These are phyloP conservation scores for Microbotryomycetes sp. DNA, from an alignment of 1,284 basidiomycete genomes.

Conservation along the genomic window DNA sequence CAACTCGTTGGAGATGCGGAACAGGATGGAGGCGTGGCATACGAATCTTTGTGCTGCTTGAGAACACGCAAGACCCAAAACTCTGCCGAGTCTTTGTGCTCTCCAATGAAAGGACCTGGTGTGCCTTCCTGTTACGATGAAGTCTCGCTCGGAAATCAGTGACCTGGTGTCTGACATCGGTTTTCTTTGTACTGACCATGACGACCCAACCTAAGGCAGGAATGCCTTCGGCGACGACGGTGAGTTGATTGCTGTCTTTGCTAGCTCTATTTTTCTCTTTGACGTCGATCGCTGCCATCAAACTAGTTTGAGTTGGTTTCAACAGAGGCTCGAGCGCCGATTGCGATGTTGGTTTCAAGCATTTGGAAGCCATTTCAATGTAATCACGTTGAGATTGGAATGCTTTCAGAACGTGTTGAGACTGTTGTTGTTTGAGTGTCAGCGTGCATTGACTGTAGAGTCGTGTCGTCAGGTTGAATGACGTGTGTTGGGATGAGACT, in stretches of 20 bases:
- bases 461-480: neutral
- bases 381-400: slow-evolving; percentile 64
- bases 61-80: slow-evolving; percentile 90
- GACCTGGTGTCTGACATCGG: neutral
- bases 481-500: slow-evolving; percentile 40
- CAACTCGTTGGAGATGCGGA: neutral
- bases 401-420: slow-evolving; percentile 60
- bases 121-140: slow-evolving; percentile 58
- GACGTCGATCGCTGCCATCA: slow-evolving; percentile 67
- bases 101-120: slow-evolving; percentile 73
- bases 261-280: slow-evolving; percentile 76
- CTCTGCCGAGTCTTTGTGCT: slow-evolving; percentile 78
- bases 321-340: slow-evolving; percentile 59
- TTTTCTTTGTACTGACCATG: slow-evolving; percentile 50
- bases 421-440: slow-evolving; percentile 47
- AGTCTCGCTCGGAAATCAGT: neutral
- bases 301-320: slow-evolving; percentile 63
- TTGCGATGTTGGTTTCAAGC: slow-evolving; percentile 54
- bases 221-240: slow-evolving; percentile 72
- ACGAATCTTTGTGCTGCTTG: slow-evolving; percentile 91
- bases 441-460: slow-evolving; percentile 11
- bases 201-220: slow-evolving; percentile 89
- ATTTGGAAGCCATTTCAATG: slow-evolving; percentile 61
- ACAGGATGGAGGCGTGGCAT: slow-evolving; percentile 37
- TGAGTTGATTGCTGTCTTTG: slow-evolving; percentile 76